Evolutionary conservation across 1,284 basidiomycete genomes (phyloP).

Genomic region (Porogramme epimiltina): DNA sequence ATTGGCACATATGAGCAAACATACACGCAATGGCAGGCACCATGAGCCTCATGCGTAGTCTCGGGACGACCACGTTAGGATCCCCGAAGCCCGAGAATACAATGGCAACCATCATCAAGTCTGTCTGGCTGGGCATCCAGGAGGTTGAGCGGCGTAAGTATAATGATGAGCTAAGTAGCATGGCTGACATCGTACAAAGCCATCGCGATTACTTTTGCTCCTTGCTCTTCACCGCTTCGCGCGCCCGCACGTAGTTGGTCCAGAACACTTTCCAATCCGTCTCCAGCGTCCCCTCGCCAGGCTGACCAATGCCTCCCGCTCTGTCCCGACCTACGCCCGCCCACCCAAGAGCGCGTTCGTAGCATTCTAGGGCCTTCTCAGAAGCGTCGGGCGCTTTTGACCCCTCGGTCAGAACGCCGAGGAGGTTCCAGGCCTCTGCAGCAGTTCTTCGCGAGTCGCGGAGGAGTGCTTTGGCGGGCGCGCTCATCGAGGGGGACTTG

Average conservation of each 20-base stretch:
- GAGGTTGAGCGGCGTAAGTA: no score
- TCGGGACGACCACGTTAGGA: no score
- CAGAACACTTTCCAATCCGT: conserved; percentile 58
- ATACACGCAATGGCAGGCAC: no score
- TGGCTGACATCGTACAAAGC: no score
- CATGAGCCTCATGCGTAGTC: no score
- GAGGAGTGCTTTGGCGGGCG: conserved; percentile 60
- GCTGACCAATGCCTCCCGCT: conserved; percentile 37
- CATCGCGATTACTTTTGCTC: conserved; percentile 14
- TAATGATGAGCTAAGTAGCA: no score
- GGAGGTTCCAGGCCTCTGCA: conserved; percentile 67
- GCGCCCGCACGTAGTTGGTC: conserved; percentile 48
- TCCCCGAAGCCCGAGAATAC: no score
- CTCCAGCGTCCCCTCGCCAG: conserved; percentile 54
- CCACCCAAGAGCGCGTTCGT: conserved; percentile 65
- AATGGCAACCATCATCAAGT: no score
- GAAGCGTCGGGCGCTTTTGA: conserved; percentile 35
- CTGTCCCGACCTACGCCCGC: conserved; percentile 48
- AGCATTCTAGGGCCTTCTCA: conserved; percentile 51
- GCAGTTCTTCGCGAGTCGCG: conserved; percentile 72
- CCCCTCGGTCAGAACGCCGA: conserved; percentile 49
- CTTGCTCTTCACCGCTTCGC: conserved; percentile 28
- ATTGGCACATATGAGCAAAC: no score
- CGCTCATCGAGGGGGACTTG: conserved; percentile 50
- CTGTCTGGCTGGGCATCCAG: no score